Conservation (phyloP, 208 protist species). For the Tritrichomonas musculus region DNA sequence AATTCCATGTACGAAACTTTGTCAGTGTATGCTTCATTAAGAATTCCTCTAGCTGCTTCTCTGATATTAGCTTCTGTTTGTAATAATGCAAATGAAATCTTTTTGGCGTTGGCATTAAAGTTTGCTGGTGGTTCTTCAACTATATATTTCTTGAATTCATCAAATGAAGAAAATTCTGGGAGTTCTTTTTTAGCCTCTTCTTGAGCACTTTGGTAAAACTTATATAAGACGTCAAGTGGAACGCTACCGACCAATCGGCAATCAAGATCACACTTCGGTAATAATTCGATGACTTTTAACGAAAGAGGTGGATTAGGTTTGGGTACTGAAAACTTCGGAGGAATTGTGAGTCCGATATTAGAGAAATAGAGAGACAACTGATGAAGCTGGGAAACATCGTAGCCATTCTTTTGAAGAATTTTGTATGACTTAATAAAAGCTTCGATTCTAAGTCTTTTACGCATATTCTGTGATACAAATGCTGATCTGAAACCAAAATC, state of each 20-base stretch:
- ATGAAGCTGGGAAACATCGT: not conserved
- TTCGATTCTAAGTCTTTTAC: not conserved
- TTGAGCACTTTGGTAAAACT: not conserved
- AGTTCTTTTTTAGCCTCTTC: not conserved
- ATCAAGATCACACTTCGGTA: conserved; percentile 7
- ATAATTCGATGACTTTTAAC: not conserved
- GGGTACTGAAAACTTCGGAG: not conserved
- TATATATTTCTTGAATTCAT: not conserved
- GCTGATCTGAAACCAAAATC: not conserved
- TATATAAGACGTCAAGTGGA: not conserved
- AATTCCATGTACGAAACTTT: not conserved
- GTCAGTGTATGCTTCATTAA: not conserved
- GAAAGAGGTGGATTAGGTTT: not conserved
- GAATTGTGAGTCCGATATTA: not conserved
- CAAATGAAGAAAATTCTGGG: not conserved
- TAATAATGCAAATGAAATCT: not conserved
- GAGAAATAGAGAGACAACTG: not conserved
- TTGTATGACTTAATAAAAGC: not conserved
- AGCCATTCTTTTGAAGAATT: not conserved
- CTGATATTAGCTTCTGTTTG: not conserved
- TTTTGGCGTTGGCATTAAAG: not conserved
- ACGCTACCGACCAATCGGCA: not conserved
- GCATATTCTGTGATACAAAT: not conserved
- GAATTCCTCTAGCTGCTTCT: not conserved
- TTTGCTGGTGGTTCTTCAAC: not conserved